Base-by-base conservation (phyloP, 2,329 filamentous ascomycete genomes). In the Harringtonia aguacate region DNA sequence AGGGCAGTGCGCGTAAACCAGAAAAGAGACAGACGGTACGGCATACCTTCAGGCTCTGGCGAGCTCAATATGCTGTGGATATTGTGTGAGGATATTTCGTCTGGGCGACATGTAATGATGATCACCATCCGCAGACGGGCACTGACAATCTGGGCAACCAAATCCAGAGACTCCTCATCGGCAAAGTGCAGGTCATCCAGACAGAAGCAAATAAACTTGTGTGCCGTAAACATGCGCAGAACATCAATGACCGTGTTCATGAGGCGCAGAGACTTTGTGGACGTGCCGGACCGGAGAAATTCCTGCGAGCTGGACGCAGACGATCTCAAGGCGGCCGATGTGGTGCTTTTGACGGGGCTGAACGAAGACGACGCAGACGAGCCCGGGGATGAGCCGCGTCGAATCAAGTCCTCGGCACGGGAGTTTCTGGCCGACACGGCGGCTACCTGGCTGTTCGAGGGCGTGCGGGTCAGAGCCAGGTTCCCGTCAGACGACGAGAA, bases 131-230 rank as follows among this genome's bases (percentile, higher is more conserved):
- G 86, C 48, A 95, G 77, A 50, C 83, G 82, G 1, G 83, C 79
- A 41, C 73, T 72, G 44, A 94, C 78, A 42, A 95, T 87, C 54
- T 88, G 82, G 15, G 81, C 75, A 33, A 95, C 81, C 42, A 95
- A 68, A 46, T 94, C 86, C 39, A 92, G 65, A 14, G 84, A 92
- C 60, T 95, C 90, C 22, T 84, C 77, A 57, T 95, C 90, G 8
- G 88, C 87, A 60, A 87, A 92, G 54, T 95, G 88, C 28, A 95
- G 66, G 60, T 95, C 90, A 56, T 95, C 90, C 24, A 95, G 65
- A 53, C 81, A 88, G 53, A 95, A 81, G 56, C 86, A 94, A 43
- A 95, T 88, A 54, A 95, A 80, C 54, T 89, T 92, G 58, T 89
- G 81, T 18, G 81, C 72, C 0, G 86, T 84, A 44, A 97, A 80